Evolutionary conservation across 2,329 filamentous ascomycete genomes (phyloP), one percentile per base, ranked within the genome.

Genomic region (Beauveria bassiana): DNA sequence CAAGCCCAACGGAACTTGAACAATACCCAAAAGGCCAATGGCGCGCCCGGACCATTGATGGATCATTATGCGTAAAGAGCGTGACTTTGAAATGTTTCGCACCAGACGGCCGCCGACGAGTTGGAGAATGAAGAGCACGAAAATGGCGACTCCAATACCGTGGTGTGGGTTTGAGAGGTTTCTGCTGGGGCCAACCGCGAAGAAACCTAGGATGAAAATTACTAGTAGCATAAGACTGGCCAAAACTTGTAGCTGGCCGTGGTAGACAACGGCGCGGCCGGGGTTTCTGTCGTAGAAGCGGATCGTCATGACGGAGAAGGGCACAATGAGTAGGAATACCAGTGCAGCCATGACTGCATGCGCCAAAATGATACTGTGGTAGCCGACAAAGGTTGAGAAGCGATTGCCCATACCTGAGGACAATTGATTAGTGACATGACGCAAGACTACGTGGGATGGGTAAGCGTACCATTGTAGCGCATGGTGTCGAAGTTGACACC

Each of bases 11-110:
- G 95, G 89, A 12, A 99, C 85, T 71, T 99, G 95, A 3, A 87
- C 83, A 66, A 98, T 86, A 0, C 91, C 95, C 4, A 99, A 79
- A 20, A 98, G 75, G 3, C 90, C 88, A 68, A 93, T 85, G 0
- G 84, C 77, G 62, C 93, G 82, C 20, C 95, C 95, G 20, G 90
- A 76, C 91, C 95, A 97, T 71, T 93, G 89, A 75, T 99, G 95
- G 47, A 98, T 74, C 81, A 89, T 80, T 43, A 80, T 73, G 22
- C 82, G 76, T 16, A 83, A 69, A 20, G 80, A 81, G 56, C 77
- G 79, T 38, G 77, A 75, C 56, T 77, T 77, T 46, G 74, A 74
- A 57, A 84, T 79, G 61, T 79, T 75, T 61, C 75, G 77, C 45
- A 92, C 83, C 46, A 89, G 75, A 58, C 83, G 82, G 3, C 90